Evolutionary conservation across 208 protist species (phyloP), one percentile per base, ranked within the genome.

Genomic region (Trypanosoma mega): DNA sequence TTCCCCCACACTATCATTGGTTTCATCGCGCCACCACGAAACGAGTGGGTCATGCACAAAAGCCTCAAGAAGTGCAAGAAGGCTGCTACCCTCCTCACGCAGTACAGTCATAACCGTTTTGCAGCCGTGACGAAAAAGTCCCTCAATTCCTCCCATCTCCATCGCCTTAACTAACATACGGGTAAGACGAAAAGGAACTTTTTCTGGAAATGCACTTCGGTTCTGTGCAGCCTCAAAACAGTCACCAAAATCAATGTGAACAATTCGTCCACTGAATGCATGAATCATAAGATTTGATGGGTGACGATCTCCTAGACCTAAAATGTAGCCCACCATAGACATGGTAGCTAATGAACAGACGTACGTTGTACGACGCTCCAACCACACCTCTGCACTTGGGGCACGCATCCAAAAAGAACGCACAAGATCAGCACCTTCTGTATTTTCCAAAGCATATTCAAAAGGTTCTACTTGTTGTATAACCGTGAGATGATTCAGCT

Each of bases 161-260:
- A 99, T 99, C 16, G 98, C 99, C 53, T 99, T 98, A 44, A 99
- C 88, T 5, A 99, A 86, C 98, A 99, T 99, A 31, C 98, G 90
- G 11, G 99, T 99, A 11, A 99, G 91, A 9, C 99, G 90, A 92
- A 99, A 99, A 2, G 99, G 99, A 14, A 99, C 93, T 54, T 97
- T 97, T 76, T 99, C 99, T 2, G 99, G 98, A 59, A 96, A 99
- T 30, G 98, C 97, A 24, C 97, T 94, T 49, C 99, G 76, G 14
- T 93, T 80, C 85, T 99, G 98, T 2, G 98, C 98, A 9, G 98
- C 97, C 68, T 99, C 99, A 76, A 99, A 99, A 76, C 99, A 99
- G 76, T 99, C 99, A 68, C 99, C 99, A 85, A 99, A 99, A 89
- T 99, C 99, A 76, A 99, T 99, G 87, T 99, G 99, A 46, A 99